A percentile compares a stretch with the other conserved stretches of the same genome.
These are phyloP conservation scores for Zymoseptoria crescenta DNA, from an alignment of 2,329 filamentous ascomycete species.

Conservation along the genomic window DNA sequence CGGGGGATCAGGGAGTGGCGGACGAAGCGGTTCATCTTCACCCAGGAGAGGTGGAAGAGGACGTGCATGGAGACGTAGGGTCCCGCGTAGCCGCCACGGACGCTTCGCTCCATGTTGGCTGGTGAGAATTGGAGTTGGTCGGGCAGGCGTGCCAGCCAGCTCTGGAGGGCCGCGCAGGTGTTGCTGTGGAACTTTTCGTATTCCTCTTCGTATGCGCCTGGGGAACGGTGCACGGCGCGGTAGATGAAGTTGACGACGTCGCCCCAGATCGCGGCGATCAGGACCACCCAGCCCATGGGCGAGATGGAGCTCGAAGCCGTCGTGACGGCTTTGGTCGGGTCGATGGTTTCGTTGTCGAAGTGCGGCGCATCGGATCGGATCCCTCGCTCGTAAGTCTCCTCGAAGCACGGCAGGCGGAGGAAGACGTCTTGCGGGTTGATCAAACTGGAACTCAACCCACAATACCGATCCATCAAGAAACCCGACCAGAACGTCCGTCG, in stretches of 20 bases:
- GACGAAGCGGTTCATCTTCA: constrained; percentile 58
- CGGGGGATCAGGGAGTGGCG: constrained; percentile 38
- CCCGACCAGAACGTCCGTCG: constrained; percentile 66
- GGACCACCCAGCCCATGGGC: constrained; percentile 53
- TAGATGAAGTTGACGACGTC: constrained; percentile 55
- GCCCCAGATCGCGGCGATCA: constrained; percentile 59
- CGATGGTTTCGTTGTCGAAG: constrained; percentile 49
- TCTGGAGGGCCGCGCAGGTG: constrained; percentile 45
- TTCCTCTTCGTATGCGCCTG: constrained; percentile 36
- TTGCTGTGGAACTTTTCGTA: constrained; percentile 48
- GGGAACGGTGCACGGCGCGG: constrained; percentile 41
- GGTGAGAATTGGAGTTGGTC: constrained; percentile 46
- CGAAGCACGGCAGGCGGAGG: constrained; percentile 56
- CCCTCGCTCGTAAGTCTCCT: constrained; percentile 55
- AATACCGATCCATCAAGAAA: constrained; percentile 62
- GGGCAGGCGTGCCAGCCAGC: constrained; percentile 54
- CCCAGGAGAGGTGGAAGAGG: constrained; percentile 56
- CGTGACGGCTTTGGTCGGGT: constrained; percentile 25
- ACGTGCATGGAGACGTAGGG: constrained; percentile 58
- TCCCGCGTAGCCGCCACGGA: constrained; percentile 47
- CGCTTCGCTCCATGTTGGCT: constrained; percentile 51
- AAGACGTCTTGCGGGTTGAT: constrained; percentile 60
- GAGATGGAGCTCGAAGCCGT: constrained; percentile 37
- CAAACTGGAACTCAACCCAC: constrained; percentile 42
- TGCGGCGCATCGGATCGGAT: constrained; percentile 50